Percentiles rank a stretch among this genome's conserved stretches.
phyloP scores from a whole-genome alignment of 306 rosid genomes.

The Chamaecrista fasciculata region DNA sequence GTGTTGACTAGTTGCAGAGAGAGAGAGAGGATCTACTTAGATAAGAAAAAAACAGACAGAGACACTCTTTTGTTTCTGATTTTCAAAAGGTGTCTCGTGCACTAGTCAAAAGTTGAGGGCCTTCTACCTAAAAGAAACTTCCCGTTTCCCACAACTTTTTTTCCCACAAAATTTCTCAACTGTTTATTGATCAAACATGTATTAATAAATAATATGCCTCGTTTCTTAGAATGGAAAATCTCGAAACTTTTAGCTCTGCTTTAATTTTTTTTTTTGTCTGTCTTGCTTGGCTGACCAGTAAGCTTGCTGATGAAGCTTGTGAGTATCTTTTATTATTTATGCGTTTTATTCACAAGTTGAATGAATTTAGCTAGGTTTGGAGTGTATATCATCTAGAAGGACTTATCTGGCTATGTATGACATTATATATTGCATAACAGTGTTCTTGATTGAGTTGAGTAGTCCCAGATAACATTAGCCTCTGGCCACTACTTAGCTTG shows the following conservation, averaged over 20 bases:
- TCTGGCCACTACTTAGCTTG: constrained; percentile 11
- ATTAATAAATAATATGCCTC: too few relatives aligned
- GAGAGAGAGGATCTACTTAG: constrained; percentile 30
- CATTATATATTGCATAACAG: neutral
- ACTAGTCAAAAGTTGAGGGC: constrained; percentile 51
- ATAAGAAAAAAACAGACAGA: constrained; percentile 34
- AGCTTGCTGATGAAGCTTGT: neutral
- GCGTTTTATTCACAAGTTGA: neutral
- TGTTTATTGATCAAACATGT: neutral
- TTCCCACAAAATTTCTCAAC: constrained; percentile 11
- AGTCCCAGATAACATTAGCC: constrained; percentile 11
- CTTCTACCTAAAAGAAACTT: constrained; percentile 31
- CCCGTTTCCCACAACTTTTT: constrained; percentile 7
- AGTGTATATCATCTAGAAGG: constrained; percentile 8
- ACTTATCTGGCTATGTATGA: neutral
- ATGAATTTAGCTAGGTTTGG: neutral
- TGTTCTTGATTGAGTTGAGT: constrained; percentile 1
- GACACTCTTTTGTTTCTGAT: neutral
- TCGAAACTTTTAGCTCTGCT: neutral
- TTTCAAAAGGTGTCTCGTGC: constrained; percentile 36
- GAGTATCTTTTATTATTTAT: too few relatives aligned
- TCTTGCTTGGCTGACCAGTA: neutral
- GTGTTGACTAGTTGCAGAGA: constrained; percentile 45
- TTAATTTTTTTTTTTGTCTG: neutral
- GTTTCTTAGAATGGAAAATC: neutral